Evolutionary conservation across 805 yeast genomes (phyloP).

Genomic region (Scheffersomyces lignosus): DNA sequence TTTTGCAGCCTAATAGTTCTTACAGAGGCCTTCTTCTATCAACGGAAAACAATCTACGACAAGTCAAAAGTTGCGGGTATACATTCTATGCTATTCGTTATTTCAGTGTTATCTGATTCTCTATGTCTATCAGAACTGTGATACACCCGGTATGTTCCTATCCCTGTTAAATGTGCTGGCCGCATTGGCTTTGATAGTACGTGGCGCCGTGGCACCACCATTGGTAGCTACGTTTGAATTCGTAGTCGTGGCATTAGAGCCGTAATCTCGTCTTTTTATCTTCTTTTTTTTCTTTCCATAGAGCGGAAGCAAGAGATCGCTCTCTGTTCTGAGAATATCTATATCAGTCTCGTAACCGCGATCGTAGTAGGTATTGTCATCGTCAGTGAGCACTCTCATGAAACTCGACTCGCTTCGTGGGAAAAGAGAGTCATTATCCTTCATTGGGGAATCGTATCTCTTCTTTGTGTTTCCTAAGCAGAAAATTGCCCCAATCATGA

Average conservation of each 20-base stretch:
- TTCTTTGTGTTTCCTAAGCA: conserved; percentile 8
- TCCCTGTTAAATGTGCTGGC: conserved; percentile 24
- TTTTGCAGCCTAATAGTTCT: too few species aligned
- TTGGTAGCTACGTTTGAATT: not conserved
- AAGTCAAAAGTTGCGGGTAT: too few species aligned
- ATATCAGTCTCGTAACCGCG: conserved; percentile 46
- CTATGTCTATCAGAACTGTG: conserved; percentile 1
- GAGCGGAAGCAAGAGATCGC: conserved; percentile 30
- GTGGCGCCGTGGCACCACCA: conserved; percentile 16
- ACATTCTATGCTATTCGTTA: too few species aligned
- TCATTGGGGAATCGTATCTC: not conserved
- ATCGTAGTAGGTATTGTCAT: conserved; percentile 27
- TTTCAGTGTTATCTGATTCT: too few species aligned
- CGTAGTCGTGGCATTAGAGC: conserved; percentile 9
- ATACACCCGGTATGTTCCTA: conserved; percentile 18
- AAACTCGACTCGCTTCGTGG: conserved; percentile 27
- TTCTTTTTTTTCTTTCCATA: conserved; percentile 15
- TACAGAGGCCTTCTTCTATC: too few species aligned
- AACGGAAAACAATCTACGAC: too few species aligned
- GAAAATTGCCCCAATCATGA: conserved; percentile 9
- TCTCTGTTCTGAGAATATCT: conserved; percentile 32
- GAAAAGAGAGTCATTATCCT: conserved; percentile 1
- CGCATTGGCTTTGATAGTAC: conserved; percentile 21
- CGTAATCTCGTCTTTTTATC: conserved; percentile 16
- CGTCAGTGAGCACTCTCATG: conserved; percentile 37